Evolutionary conservation across 768 basidiomycete genomes (phyloP).

Genomic region (Lentinus brumalis): DNA sequence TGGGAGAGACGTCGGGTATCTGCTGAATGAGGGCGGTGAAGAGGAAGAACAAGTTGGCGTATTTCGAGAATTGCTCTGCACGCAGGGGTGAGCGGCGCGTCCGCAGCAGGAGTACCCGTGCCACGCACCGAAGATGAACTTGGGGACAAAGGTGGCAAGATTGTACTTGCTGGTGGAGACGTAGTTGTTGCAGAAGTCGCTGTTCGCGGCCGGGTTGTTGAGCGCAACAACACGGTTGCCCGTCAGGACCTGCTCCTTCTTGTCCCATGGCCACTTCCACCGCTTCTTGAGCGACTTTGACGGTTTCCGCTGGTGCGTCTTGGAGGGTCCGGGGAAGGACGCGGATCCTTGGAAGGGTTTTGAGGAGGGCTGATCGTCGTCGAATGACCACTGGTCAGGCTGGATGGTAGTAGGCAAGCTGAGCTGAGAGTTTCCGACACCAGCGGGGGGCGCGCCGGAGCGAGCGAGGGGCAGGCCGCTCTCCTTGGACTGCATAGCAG

Average conservation of each 20-base stretch:
- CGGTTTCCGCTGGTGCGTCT: constrained; percentile 14
- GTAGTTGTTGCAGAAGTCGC: constrained; percentile 75
- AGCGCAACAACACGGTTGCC: constrained; percentile 83
- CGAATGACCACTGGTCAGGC: constrained; percentile 74
- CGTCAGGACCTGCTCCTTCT: constrained; percentile 59
- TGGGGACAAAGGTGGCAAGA: constrained; percentile 80
- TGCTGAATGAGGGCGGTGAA: constrained; percentile 98
- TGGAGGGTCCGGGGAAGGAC: constrained; percentile 45
- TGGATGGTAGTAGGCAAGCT: constrained; percentile 46
- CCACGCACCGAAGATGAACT: constrained; percentile 83
- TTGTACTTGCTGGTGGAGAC: constrained; percentile 98
- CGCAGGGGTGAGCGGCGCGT: constrained; percentile 9
- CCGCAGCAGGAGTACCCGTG: not conserved
- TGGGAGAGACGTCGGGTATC: constrained; percentile 96
- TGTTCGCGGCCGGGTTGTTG: constrained; percentile 71
- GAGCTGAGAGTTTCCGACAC: constrained; percentile 44
- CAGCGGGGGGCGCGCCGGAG: constrained; percentile 63
- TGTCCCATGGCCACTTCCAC: constrained; percentile 89
- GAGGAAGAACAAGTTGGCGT: constrained; percentile 97
- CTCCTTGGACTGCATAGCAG: constrained; percentile 46
- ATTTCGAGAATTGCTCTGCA: constrained; percentile 96
- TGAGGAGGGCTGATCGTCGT: constrained; percentile 49
- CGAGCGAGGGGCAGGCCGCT: constrained; percentile 58
- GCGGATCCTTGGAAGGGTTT: constrained; percentile 30
- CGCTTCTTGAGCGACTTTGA: constrained; percentile 32